Percentiles rank a stretch among this genome's conserved stretches.
phyloP scores from a whole-genome alignment of 257 asterid genomes.

The Penstemon davidsonii region DNA sequence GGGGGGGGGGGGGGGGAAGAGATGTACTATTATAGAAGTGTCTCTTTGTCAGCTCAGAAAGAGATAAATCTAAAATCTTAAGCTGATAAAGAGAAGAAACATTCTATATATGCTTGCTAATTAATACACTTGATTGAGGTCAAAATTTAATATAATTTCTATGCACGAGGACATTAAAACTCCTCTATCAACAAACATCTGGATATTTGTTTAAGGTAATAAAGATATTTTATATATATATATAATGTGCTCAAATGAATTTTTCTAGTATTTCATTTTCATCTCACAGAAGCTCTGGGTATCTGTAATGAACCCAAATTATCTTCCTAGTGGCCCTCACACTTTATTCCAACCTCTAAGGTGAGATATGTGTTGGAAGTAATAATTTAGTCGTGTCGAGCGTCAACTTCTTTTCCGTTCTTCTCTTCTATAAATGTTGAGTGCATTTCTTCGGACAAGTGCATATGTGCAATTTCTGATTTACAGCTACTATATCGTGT shows the following conservation, averaged over 20 bases:
- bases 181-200: constrained; percentile 10
- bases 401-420: constrained; percentile 8
- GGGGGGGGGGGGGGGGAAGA: too few species aligned
- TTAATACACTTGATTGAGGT: neutral
- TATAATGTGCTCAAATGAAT: neutral
- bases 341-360: neutral
- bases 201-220: neutral
- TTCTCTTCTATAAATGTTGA: neutral
- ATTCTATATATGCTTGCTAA: too few species aligned
- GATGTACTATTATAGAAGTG: too few species aligned
- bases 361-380: neutral
- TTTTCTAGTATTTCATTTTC: constrained; percentile 1
- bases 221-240: neutral
- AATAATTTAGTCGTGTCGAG: neutral
- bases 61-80: too few species aligned
- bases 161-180: constrained; percentile 12
- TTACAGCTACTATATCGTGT: constrained; percentile 28
- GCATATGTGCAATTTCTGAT: constrained; percentile 13
- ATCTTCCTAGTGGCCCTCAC: constrained; percentile 17
- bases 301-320: constrained; percentile 3
- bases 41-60: too few species aligned
- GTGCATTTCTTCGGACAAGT: constrained; percentile 10
- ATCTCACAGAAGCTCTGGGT: constrained; percentile 15
- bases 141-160: constrained; percentile 1
- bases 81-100: too few species aligned